Conservation (phyloP, 768 basidiomycete species). For the Boletus rubroflammeus region DNA sequence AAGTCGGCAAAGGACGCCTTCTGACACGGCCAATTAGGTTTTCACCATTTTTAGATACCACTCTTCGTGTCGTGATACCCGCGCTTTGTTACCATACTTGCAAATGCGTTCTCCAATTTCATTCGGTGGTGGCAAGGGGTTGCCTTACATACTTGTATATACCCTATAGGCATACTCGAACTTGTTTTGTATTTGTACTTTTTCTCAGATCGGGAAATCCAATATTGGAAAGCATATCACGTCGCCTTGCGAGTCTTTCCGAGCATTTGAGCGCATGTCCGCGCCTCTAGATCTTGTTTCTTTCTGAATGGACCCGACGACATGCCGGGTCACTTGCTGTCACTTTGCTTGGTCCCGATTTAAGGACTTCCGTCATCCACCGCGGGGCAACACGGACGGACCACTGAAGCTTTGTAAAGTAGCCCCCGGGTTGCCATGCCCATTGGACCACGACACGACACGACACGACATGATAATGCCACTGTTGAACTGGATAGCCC, state of each 20-base stretch:
- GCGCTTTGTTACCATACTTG: constrained; percentile 4
- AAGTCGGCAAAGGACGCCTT: constrained; percentile 6
- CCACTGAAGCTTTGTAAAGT: too few species aligned
- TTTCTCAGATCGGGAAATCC: background rate
- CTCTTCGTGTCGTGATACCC: constrained; percentile 15
- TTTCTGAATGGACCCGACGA: background rate
- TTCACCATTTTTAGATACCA: constrained; percentile 7
- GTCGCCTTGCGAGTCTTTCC: background rate
- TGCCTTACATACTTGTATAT: constrained; percentile 4
- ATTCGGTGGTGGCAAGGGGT: constrained; percentile 18
- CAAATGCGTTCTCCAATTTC: constrained; percentile 1
- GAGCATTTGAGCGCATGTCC: background rate
- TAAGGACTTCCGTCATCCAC: background rate
- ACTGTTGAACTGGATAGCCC: too few species aligned
- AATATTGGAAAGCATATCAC: background rate
- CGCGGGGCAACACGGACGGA: too few species aligned
- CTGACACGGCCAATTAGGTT: background rate
- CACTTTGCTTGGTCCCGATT: background rate
- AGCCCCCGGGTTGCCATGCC: background rate
- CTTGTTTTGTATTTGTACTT: background rate
- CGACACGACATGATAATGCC: background rate
- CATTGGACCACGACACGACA: background rate
- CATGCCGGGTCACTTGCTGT: background rate
- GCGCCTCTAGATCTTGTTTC: background rate
- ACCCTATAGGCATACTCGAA: background rate